These are phyloP conservation scores for Monosporozyma servazzii DNA, from an alignment of 805 yeast species.

Conservation along the genomic window DNA sequence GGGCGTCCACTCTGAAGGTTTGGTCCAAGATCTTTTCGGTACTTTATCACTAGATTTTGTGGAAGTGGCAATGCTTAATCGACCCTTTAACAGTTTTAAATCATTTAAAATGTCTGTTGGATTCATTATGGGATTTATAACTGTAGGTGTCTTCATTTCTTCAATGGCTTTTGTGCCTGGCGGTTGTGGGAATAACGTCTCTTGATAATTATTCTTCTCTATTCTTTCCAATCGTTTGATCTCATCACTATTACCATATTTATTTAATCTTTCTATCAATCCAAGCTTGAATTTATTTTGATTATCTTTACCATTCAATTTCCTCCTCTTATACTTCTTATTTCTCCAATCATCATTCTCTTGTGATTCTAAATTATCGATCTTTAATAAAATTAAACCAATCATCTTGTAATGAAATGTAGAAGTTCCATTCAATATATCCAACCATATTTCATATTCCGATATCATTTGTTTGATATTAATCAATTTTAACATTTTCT, in stretches of 20 bases:
- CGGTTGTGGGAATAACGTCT: background rate
- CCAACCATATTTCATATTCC: slow-evolving; percentile 13
- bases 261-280: background rate
- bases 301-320: slow-evolving; percentile 5
- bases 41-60: too few relatives aligned
- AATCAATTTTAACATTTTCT: slow-evolving; percentile 7
- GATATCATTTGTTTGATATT: slow-evolving; percentile 9
- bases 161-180: background rate
- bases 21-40: slow-evolving; percentile 4
- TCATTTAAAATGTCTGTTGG: slow-evolving; percentile 10
- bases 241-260: slow-evolving; percentile 1
- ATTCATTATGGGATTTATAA: background rate
- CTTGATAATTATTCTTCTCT: background rate
- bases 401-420: slow-evolving; percentile 1
- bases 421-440: slow-evolving; percentile 7
- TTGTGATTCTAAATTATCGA: background rate
- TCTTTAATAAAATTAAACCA: background rate
- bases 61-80: slow-evolving; percentile 15
- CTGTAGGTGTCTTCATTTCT: background rate
- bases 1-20: slow-evolving; percentile 36
- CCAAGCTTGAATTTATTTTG: slow-evolving; percentile 1
- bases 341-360: slow-evolving; percentile 13
- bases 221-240: background rate
- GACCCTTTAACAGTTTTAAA: slow-evolving; percentile 24
- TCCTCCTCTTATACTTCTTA: slow-evolving; percentile 15